Conservation (phyloP, 2,329 filamentous ascomycete species). For the Aspergillus pseudoglaucus region DNA sequence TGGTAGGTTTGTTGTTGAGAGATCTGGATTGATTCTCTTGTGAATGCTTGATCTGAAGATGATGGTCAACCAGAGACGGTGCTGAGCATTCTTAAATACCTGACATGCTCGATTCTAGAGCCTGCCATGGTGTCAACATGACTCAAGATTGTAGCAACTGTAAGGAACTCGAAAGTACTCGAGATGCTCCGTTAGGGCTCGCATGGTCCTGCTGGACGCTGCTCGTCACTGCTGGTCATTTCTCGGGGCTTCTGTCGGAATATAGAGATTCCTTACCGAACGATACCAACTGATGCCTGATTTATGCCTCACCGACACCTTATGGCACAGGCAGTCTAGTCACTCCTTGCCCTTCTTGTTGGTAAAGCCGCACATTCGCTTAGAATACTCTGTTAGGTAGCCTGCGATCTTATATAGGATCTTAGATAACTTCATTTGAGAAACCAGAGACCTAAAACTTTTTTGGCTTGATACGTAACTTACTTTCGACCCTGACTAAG, state of each 20-base stretch:
- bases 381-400: no score
- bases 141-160: not conserved
- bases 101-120: slow-evolving; percentile 9
- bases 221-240: slow-evolving; percentile 8
- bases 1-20: not conserved
- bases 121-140: not conserved
- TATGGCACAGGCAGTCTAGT: no score
- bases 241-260: slow-evolving; percentile 21
- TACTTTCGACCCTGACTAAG: no score
- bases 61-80: slow-evolving; percentile 3
- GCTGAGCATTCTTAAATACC: slow-evolving; percentile 14
- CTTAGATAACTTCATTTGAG: no score
- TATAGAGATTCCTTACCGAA: no score
- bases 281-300: no score
- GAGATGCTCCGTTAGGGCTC: slow-evolving; percentile 2
- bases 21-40: not conserved
- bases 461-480: no score
- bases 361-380: no score
- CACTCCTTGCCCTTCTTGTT: no score
- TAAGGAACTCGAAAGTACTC: not conserved
- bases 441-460: no score
- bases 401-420: no score
- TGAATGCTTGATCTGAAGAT: not conserved
- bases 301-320: no score
- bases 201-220: slow-evolving; percentile 3